phyloP scores from a whole-genome alignment of 1,139 yeast genomes.

The Yamadazyma mexicana region DNA sequence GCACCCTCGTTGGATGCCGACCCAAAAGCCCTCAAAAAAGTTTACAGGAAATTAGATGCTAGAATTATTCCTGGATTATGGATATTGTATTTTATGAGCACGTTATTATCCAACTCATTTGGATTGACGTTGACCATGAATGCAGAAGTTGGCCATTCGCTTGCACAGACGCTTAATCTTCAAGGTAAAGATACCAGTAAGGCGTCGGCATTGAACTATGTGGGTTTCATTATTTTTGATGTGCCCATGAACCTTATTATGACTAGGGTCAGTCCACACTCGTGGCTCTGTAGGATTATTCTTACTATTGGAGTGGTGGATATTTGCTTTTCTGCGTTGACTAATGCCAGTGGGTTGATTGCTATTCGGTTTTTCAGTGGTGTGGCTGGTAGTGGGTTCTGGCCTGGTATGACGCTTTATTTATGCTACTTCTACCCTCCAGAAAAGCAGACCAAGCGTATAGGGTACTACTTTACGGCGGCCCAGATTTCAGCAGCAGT shows the following conservation, averaged over 20 bases:
- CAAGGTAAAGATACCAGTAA: conserved; percentile 61
- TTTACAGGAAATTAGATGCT: conserved; percentile 65
- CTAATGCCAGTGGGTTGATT: conserved; percentile 56
- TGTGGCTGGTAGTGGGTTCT: conserved; percentile 82
- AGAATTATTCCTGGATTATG: conserved; percentile 84
- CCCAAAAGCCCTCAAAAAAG: conserved; percentile 48
- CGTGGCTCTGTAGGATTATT: conserved; percentile 81
- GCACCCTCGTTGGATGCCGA: conserved; percentile 12
- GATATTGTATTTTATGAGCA: conserved; percentile 75
- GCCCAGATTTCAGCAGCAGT: conserved; percentile 87
- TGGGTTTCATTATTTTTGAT: conserved; percentile 80
- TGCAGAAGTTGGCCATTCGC: conserved; percentile 58
- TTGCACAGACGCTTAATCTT: conserved; percentile 52
- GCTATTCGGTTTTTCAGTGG: conserved; percentile 79
- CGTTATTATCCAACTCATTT: conserved; percentile 76
- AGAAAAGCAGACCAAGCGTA: conserved; percentile 72
- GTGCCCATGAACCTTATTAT: conserved; percentile 84
- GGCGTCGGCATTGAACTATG: conserved; percentile 81
- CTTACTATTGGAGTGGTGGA: conserved; percentile 76
- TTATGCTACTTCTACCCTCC: conserved; percentile 85
- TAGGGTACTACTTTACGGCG: conserved; percentile 89
- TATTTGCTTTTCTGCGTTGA: conserved; percentile 65
- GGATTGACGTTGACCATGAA: conserved; percentile 87
- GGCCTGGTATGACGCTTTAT: conserved; percentile 93
- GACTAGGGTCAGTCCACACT: conserved; percentile 83